Percentiles rank a stretch among this genome's conserved stretches.
Conservation (phyloP, 495 filamentous ascomycete genomes). For the Trichoderma reesei region DNA sequence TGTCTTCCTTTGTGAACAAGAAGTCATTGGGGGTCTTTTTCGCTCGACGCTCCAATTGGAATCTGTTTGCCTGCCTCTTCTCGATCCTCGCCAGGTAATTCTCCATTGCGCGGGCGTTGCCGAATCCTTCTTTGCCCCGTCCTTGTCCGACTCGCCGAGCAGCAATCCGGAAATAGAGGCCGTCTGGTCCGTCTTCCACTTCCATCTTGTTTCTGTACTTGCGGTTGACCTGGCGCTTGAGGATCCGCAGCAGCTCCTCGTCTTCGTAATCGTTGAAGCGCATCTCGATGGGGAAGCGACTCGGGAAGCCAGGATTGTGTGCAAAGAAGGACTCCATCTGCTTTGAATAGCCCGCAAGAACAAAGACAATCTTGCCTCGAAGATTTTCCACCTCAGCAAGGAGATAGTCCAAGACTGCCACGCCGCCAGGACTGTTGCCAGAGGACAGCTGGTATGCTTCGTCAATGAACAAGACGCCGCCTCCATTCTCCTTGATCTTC, state of each 20-base stretch:
- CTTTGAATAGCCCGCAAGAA: constrained; percentile 68
- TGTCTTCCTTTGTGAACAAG: constrained; percentile 45
- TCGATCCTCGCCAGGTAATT: constrained; percentile 47
- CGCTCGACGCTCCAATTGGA: constrained; percentile 27
- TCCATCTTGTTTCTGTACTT: constrained; percentile 46
- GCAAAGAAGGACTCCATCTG: constrained; percentile 74
- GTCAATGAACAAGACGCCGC: constrained; percentile 67
- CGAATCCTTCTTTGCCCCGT: constrained; percentile 59
- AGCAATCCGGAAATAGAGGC: constrained; percentile 58
- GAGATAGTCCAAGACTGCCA: constrained; percentile 60
- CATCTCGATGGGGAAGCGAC: constrained; percentile 57
- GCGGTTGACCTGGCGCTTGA: constrained; percentile 40
- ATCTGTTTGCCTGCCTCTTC: constrained; percentile 48
- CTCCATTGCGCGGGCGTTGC: constrained; percentile 59
- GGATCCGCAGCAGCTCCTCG: constrained; percentile 47
- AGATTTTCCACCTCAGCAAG: constrained; percentile 68
- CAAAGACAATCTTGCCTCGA: constrained; percentile 64
- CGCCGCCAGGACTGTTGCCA: constrained; percentile 43
- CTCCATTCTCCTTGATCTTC: constrained; percentile 41
- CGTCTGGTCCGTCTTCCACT: constrained; percentile 47
- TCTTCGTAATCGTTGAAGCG: constrained; percentile 64
- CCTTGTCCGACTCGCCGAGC: constrained; percentile 49
- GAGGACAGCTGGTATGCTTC: constrained; percentile 66
- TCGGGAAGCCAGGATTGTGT: constrained; percentile 66
- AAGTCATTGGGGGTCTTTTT: constrained; percentile 36